Evolutionary conservation across 1,284 basidiomycete species (phyloP).

Genomic region (Ceratobasidium sp.): DNA sequence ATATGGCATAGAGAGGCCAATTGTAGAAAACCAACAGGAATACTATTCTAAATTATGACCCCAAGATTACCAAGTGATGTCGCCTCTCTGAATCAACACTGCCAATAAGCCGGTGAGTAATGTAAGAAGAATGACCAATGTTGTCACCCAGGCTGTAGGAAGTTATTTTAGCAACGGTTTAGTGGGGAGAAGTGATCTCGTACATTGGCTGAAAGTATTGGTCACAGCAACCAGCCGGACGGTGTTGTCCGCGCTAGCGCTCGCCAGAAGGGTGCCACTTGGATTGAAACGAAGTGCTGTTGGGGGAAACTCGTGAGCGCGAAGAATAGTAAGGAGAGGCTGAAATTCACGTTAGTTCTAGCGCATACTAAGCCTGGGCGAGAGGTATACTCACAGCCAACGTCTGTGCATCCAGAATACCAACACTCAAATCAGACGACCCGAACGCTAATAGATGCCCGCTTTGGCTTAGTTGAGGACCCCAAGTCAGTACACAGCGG

Average conservation of each 20-base stretch:
- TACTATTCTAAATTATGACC: background rate
- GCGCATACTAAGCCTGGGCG: background rate
- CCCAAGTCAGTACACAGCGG: background rate
- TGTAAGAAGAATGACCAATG: slow-evolving; percentile 44
- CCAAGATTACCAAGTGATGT: slow-evolving; percentile 15
- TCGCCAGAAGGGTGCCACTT: slow-evolving; percentile 80
- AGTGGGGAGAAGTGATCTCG: background rate
- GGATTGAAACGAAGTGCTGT: slow-evolving; percentile 91
- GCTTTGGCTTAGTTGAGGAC: slow-evolving; percentile 69
- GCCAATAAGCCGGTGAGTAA: slow-evolving; percentile 36
- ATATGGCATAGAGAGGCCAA: background rate
- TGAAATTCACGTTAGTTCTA: slow-evolving; percentile 50
- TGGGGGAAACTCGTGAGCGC: slow-evolving; percentile 94
- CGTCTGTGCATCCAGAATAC: slow-evolving; percentile 82
- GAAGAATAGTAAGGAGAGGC: slow-evolving; percentile 87
- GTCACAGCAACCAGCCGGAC: slow-evolving; percentile 84
- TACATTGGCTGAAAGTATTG: slow-evolving; percentile 50
- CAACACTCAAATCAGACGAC: slow-evolving; percentile 85
- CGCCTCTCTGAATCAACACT: slow-evolving; percentile 29
- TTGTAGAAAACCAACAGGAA: background rate
- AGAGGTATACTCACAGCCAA: slow-evolving; percentile 66
- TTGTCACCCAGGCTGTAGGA: slow-evolving; percentile 53
- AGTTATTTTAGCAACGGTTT: background rate
- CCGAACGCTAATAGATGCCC: slow-evolving; percentile 87
- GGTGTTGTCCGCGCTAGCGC: slow-evolving; percentile 91